Evolutionary conservation across 1,284 basidiomycete genomes (phyloP).

Genomic region (Irpex sp.): DNA sequence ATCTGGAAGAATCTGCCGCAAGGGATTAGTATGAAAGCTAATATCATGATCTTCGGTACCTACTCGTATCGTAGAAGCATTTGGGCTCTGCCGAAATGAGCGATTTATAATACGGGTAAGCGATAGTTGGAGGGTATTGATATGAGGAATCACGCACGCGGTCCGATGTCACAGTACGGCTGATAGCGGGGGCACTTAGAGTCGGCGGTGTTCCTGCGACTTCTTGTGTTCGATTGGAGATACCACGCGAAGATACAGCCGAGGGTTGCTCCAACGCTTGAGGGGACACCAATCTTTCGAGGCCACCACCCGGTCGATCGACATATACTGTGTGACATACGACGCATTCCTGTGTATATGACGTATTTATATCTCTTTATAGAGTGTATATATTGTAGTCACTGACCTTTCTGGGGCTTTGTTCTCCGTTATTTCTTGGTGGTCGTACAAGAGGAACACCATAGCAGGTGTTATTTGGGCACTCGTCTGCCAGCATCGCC

Average conservation of each 20-base stretch:
- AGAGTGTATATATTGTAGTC: neutral
- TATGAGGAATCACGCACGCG: neutral
- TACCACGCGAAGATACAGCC: neutral
- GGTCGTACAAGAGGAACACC: conserved; percentile 73
- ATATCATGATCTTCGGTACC: neutral
- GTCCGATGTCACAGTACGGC: neutral
- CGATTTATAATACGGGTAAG: neutral
- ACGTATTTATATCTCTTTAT: neutral
- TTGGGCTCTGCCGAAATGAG: neutral
- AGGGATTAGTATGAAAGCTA: neutral
- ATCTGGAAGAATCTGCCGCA: neutral
- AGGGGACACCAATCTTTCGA: conserved; percentile 42
- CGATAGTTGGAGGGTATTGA: neutral
- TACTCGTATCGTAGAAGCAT: neutral
- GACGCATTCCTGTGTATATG: conserved; percentile 64
- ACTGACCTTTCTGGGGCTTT: conserved; percentile 62
- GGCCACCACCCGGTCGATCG: conserved; percentile 48
- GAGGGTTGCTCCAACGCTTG: conserved; percentile 9
- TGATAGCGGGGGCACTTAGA: neutral
- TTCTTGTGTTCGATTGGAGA: neutral
- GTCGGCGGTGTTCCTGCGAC: neutral
- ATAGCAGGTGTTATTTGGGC: conserved; percentile 61
- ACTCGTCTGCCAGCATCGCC: conserved; percentile 84
- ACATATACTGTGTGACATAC: conserved; percentile 64
- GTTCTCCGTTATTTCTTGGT: conserved; percentile 56